Evolutionary conservation across 805 yeast genomes (phyloP).

Genomic region (Candida xiaguanensis): DNA sequence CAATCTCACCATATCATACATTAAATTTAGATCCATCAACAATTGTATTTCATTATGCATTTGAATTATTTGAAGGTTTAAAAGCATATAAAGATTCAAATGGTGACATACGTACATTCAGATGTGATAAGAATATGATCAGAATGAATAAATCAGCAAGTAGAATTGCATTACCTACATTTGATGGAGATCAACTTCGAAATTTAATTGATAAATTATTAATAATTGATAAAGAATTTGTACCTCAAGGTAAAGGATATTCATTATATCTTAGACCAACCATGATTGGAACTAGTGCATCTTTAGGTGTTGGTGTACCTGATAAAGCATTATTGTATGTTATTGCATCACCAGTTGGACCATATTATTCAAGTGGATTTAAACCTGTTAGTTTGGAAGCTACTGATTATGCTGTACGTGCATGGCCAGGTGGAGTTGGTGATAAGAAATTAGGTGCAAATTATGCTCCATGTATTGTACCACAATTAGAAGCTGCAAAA

Average conservation of each 20-base stretch:
- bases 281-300: conserved; percentile 86
- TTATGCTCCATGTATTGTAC: conserved; percentile 92
- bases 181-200: conserved; percentile 73
- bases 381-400: conserved; percentile 94
- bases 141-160: conserved; percentile 90
- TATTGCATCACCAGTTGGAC: conserved; percentile 95
- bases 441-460: conserved; percentile 95
- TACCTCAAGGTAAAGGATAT: conserved; percentile 85
- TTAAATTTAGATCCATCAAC: conserved; percentile 83
- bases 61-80: conserved; percentile 93
- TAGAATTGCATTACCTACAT: conserved; percentile 85
- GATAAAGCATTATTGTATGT: conserved; percentile 77
- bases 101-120: conserved; percentile 73
- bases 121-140: conserved; percentile 88
- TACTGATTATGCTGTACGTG: conserved; percentile 93
- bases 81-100: conserved; percentile 75
- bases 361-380: conserved; percentile 87
- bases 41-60: conserved; percentile 91
- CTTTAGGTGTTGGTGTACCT: conserved; percentile 84
- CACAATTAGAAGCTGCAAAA: conserved; percentile 84
- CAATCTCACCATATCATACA: conserved; percentile 79
- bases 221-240: conserved; percentile 67
- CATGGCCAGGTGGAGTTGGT: conserved; percentile 99
- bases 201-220: conserved; percentile 75
- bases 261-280: conserved; percentile 93